A percentile compares a stretch with the other conserved stretches of the same genome.
Conservation (phyloP, 2,329 filamentous ascomycete species). For the Podosphaera aphanis region DNA sequence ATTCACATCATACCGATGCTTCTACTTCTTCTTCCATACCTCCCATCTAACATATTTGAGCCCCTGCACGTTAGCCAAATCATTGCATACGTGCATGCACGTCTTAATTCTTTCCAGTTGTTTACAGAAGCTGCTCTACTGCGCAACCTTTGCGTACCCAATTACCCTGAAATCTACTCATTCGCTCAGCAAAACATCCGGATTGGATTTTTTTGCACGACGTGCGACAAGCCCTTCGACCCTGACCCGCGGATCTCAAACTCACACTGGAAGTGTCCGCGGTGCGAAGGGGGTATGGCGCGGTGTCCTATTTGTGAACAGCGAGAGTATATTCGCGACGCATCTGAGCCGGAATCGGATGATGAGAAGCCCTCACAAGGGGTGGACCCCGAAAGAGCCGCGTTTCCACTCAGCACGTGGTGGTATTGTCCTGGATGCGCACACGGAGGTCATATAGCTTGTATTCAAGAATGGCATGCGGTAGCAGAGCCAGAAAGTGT, state of each 20-base stretch:
- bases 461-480: constrained; percentile 35
- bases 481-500: constrained; percentile 8
- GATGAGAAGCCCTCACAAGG: neutral
- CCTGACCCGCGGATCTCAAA: constrained; percentile 18
- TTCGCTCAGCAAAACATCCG: constrained; percentile 30
- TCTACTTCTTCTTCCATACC: constrained; percentile 32
- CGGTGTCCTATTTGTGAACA: constrained; percentile 36
- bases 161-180: constrained; percentile 29
- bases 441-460: constrained; percentile 38
- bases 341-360: constrained; percentile 1
- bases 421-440: constrained; percentile 40
- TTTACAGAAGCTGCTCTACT: constrained; percentile 37
- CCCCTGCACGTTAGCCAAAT: constrained; percentile 30
- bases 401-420: constrained; percentile 20
- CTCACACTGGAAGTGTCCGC: constrained; percentile 32
- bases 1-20: constrained; percentile 37
- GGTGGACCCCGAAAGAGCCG: neutral
- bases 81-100: constrained; percentile 33
- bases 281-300: constrained; percentile 28
- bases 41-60: constrained; percentile 31
- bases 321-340: constrained; percentile 7
- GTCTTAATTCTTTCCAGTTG: constrained; percentile 33
- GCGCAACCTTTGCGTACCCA: constrained; percentile 32
- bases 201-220: constrained; percentile 28
- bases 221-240: constrained; percentile 30